Conservation (phyloP, 1,284 basidiomycete species). For the Rhodotorula mucilaginosa region DNA sequence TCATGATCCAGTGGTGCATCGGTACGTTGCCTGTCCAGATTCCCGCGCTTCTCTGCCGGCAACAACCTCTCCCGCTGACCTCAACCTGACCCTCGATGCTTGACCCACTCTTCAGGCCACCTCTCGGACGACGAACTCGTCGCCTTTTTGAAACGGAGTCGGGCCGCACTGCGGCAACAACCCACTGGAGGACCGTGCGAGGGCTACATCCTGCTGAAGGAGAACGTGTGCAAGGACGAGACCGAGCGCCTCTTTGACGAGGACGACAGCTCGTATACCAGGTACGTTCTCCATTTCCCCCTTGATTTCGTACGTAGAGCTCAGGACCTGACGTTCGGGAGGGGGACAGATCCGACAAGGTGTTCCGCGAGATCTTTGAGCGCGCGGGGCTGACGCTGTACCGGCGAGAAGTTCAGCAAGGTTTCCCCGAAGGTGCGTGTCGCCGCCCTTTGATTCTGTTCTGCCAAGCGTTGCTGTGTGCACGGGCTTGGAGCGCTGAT, state of each 20-base stretch:
- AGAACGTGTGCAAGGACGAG: constrained; percentile 73
- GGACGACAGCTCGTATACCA: constrained; percentile 81
- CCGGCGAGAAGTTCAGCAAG: constrained; percentile 66
- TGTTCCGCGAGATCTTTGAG: constrained; percentile 74
- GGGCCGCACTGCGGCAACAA: constrained; percentile 56
- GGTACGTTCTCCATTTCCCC: constrained; percentile 52
- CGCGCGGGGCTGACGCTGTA: constrained; percentile 67
- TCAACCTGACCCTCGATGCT: not conserved
- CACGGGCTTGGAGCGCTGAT: not conserved
- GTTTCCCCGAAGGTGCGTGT: constrained; percentile 65
- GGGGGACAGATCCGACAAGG: constrained; percentile 66
- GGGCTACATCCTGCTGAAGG: constrained; percentile 72
- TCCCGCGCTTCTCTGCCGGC: too few relatives aligned
- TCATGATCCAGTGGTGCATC: constrained; percentile 95
- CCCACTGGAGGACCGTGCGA: constrained; percentile 50
- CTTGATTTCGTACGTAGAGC: too few relatives aligned
- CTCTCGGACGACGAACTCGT: constrained; percentile 72
- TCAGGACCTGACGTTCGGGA: constrained; percentile 3
- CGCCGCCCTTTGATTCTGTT: too few relatives aligned
- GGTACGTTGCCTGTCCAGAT: constrained; percentile 43
- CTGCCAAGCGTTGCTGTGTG: not conserved
- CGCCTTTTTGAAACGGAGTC: constrained; percentile 66
- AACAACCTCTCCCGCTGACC: too few relatives aligned
- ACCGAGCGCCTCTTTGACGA: constrained; percentile 71
- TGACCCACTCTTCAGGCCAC: constrained; percentile 45